Evolutionary conservation across 331 rosid species (phyloP), one percentile per base, ranked within the genome.

Genomic region (Cucumis variabilis): DNA sequence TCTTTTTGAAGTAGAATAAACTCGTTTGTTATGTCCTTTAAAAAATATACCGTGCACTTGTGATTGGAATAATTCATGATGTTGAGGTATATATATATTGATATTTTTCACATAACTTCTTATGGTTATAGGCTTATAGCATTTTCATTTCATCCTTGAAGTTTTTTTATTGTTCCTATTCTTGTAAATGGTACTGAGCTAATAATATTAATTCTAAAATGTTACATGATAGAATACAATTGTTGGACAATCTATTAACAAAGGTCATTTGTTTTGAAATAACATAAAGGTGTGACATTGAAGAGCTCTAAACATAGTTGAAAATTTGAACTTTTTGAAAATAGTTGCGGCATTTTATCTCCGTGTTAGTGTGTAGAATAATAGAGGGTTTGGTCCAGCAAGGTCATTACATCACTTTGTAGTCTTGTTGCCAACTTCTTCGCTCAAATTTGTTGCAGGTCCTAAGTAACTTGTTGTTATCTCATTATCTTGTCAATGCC

Each of bases 31-130:
- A 83, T 33, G 87, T 33, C 87, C 62, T 23, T 85, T 87, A 92
- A 41, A 97, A 95, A 92, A 85, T 95, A 76, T 95, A 95, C 80
- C 92, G 96, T 63, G 99, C 98, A 68, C 96, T 93, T 83, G 96
- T 87, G 46, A 92, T 92, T 87, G 98, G 98, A 85, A 89, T 94
- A 89, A 50, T 95, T 87, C 89, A 89, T 86, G 89, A 91, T 85
- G 98, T 95, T 72, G 89, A 91, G 98, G 98, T 94, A 93, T 87
- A 21, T 15, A 28, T 33, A 37, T 37, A 41, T 16, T 48, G 30
- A 6, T 19, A 60, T 12, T 82, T 82, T 13, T 28, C 11, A 37
- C 44, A 37, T 51, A 78, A 33, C n/a, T 60, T 51, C 9, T 0
- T 48, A 11, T 81, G 85, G 85, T 58, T 60, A 81, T 19, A 8